Evolutionary conservation across 2,329 filamentous ascomycete genomes (phyloP), one percentile per base, ranked within the genome.

Genomic region (Arthrobotrys iridis): DNA sequence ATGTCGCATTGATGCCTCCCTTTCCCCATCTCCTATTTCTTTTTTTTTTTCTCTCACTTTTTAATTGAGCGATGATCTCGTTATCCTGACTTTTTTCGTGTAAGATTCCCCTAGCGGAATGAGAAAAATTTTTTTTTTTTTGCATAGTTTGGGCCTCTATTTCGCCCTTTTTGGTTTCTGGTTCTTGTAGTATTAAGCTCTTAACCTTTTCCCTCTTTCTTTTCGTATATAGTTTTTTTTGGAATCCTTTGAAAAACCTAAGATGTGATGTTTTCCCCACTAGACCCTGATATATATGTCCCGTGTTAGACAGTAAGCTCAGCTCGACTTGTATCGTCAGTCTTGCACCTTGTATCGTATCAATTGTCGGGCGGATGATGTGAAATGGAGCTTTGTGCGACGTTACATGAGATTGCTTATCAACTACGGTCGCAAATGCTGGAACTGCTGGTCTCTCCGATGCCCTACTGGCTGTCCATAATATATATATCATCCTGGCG

Each of bases 161-260:
- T 33, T 22, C 18, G 46, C 18, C 43, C 10, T 43, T 10, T n/a
- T 52, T 70, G 11, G 11, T 13, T 41, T 62, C 30, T 55, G n/a
- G n/a, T 50, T 18, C 3, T 18, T 62, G 50, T 59, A 59, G 50
- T 58, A 60, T 59, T 41, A 50, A 55, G 52, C 28, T 35, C 30
- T 33, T 57, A 18, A 20, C 13, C 40, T 28, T 22, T 28, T 59
- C 13, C n/a, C 28, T n/a, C 28, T 64, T 57, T 64, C 22, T 45
- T 33, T 66, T 66, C 45, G 60, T 45, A 64, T 72, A 58, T 71
- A 71, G 58, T 71, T 58, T 63, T 63, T 35, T 62, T n/a, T n/a
- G n/a, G n/a, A n/a, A n/a, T n/a, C n/a, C n/a, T n/a, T n/a, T n/a
- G n/a, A n/a, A n/a, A n/a, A n/a, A n/a, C n/a, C n/a, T n/a, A n/a